Evolutionary conservation across 2,329 filamentous ascomycete species (phyloP).

Genomic region (Penicillium sp.): DNA sequence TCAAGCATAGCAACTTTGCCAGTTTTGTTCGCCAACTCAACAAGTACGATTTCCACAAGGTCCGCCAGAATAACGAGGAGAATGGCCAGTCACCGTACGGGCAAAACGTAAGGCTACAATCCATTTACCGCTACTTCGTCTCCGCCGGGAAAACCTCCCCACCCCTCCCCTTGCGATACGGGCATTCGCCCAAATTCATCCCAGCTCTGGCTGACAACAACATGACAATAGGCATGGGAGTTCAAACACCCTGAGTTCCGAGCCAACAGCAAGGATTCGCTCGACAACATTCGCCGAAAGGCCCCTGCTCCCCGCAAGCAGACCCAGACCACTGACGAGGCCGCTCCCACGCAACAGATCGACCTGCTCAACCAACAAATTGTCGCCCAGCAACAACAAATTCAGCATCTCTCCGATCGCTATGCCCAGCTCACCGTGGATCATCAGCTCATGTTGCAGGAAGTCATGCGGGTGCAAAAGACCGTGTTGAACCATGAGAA

Average conservation of each 20-base stretch:
- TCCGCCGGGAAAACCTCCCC: neutral
- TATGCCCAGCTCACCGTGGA: conserved; percentile 76
- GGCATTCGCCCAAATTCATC: neutral
- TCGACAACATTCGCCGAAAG: conserved; percentile 96
- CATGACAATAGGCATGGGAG: conserved; percentile 72
- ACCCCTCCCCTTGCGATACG: neutral
- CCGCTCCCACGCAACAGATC: conserved; percentile 82
- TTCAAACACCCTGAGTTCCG: conserved; percentile 98
- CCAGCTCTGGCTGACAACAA: conserved; percentile 34
- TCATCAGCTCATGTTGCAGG: conserved; percentile 66
- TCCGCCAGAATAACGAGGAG: conserved; percentile 86
- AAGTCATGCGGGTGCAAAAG: conserved; percentile 67
- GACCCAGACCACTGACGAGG: conserved; percentile 68
- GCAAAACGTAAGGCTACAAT: conserved; percentile 61
- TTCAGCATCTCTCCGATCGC: conserved; percentile 82
- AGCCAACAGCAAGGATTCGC: conserved; percentile 90
- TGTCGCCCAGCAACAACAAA: conserved; percentile 86
- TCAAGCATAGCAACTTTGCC: conserved; percentile 98
- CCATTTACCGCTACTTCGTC: conserved; percentile 1
- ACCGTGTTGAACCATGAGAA: conserved; percentile 73
- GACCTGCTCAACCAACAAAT: conserved; percentile 86
- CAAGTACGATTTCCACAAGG: conserved; percentile 99
- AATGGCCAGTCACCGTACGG: conserved; percentile 81
- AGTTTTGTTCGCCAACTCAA: conserved; percentile 95
- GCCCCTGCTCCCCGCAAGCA: conserved; percentile 86